Evolutionary conservation across 495 filamentous ascomycete species (phyloP).

Genomic region (Lasiosphaeris hirsuta): DNA sequence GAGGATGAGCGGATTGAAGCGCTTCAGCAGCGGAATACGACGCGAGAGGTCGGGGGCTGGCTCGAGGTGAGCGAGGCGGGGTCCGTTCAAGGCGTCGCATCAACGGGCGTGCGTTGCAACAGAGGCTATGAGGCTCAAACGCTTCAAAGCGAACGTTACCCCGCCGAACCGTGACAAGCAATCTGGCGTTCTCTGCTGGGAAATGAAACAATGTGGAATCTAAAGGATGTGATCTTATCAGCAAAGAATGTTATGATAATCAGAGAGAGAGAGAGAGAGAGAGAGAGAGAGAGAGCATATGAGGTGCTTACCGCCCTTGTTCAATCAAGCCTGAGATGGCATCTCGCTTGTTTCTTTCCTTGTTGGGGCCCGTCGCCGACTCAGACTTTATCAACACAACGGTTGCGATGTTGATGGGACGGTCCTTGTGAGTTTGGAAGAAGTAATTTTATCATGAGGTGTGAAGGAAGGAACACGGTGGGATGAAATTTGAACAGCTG

Average conservation of each 20-base stretch:
- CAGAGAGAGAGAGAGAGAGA: neutral
- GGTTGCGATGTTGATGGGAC: too few species aligned
- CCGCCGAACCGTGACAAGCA: neutral
- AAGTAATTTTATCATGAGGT: too few species aligned
- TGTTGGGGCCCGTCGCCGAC: too few species aligned
- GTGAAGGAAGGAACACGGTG: too few species aligned
- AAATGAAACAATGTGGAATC: neutral
- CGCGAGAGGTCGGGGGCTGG: neutral
- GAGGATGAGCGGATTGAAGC: neutral
- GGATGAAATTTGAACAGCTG: too few species aligned
- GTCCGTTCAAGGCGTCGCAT: too few species aligned
- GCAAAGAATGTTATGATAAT: neutral
- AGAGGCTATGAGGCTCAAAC: neutral
- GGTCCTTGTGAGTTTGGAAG: too few species aligned
- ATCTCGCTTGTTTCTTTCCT: neutral
- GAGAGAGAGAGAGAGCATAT: slow-evolving; percentile 9
- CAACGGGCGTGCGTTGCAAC: too few species aligned
- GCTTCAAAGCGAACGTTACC: neutral
- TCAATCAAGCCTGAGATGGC: neutral
- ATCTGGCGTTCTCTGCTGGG: neutral
- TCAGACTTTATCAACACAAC: too few species aligned
- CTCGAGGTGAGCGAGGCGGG: neutral
- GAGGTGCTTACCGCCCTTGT: neutral
- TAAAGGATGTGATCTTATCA: neutral
- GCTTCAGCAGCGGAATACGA: neutral